Base-by-base conservation (phyloP, 192 early-diverging fungal genomes). In the Podila horticola region DNA sequence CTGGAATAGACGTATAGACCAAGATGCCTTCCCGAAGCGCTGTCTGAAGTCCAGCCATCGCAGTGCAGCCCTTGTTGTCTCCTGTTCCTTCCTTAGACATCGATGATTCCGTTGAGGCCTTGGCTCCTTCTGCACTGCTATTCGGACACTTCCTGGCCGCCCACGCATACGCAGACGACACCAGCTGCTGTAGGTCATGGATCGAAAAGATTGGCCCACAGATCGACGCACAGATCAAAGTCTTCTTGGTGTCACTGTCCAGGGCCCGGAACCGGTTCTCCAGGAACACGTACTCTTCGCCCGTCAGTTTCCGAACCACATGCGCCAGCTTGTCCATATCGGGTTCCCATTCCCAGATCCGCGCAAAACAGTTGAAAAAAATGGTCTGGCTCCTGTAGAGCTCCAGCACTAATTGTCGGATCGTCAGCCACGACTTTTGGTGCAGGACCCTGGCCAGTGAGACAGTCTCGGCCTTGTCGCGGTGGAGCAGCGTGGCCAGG, bases 41-140 rank as follows among this genome's bases (percentile, higher is more conserved):
- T 6, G 52, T 31, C 55, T 81, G 77, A 0, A 81, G 72, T 0
- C 77, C 77, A 20, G 70, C 77, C 77, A 81, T 81, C 38, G 77
- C 71, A 24, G 34, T 66, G 55, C 60, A 67, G 2, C 62, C 77
- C 33, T 59, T 64, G 50, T 79, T 68, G 33, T 15, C 24, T 26
- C 45, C 38, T 24, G 12, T 4, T 34, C 24, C 22, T 24, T 30
- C 4, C n/a, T 51, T 38, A 3, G 28, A 6, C 1, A 29, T 49
- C 34, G 49, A 12, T 5, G 24, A 58, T 24, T 12, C 30, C 19
- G 31, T 33, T 29, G 60, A 8, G 8, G 24, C 30, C n/a, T 55
- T 55, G 52, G 52, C 8, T n/a, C 52, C 24, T 55, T 55, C 52
- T 15, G 11, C 1, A 17, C 45, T 48, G 7, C 12, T n/a, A 4